A percentile compares a stretch with the other conserved stretches of the same genome.
These are phyloP conservation scores for Capsicum pubescens DNA, from an alignment of 257 asterid genomes.

Conservation along the genomic window DNA sequence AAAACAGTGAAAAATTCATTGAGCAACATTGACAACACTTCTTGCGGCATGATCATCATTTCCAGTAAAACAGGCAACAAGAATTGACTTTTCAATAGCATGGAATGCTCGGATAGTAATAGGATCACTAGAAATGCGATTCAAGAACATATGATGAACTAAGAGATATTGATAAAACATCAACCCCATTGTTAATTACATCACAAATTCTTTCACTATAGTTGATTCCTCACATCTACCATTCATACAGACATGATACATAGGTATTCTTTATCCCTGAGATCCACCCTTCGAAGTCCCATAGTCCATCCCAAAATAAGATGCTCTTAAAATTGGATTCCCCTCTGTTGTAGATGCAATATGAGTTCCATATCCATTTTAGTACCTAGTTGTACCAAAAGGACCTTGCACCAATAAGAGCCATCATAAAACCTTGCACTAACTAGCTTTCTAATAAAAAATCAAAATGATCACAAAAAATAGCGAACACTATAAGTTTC, in stretches of 20 bases:
- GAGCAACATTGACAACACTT: constrained; percentile 63
- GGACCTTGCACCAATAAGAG: not conserved
- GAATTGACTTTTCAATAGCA: constrained; percentile 66
- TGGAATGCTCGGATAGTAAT: constrained; percentile 82
- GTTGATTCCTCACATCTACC: constrained; percentile 64
- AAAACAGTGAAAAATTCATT: constrained; percentile 87
- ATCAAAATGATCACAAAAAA: not conserved
- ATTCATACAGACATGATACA: constrained; percentile 72
- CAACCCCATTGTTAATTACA: constrained; percentile 70
- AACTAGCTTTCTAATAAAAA: constrained; percentile 62
- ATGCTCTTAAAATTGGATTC: constrained; percentile 60
- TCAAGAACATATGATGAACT: constrained; percentile 46
- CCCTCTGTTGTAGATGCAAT: constrained; percentile 88
- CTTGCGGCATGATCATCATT: constrained; percentile 58
- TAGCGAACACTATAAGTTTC: not conserved
- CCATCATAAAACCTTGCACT: constrained; percentile 74
- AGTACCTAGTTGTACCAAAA: constrained; percentile 59
- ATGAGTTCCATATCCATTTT: constrained; percentile 85
- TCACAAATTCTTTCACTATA: constrained; percentile 66
- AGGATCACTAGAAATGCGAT: constrained; percentile 55
- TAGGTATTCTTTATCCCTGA: constrained; percentile 69
- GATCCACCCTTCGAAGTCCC: constrained; percentile 87
- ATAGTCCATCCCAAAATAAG: constrained; percentile 69
- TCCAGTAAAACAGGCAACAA: constrained; percentile 75
- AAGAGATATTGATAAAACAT: constrained; percentile 66